phyloP scores from a whole-genome alignment of 345 rosid species.

The Heritiera fomes region DNA sequence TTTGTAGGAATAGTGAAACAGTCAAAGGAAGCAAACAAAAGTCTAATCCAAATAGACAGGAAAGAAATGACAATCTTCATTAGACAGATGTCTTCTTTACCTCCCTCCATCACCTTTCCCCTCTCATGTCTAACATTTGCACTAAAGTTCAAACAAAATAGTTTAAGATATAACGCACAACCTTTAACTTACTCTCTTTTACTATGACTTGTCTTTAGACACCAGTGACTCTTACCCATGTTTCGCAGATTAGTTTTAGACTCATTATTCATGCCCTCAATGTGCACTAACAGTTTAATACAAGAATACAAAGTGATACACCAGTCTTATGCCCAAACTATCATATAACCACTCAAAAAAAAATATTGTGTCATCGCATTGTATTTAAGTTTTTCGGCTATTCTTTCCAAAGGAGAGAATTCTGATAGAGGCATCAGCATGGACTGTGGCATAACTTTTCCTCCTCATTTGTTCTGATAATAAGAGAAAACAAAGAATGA shows the following conservation, averaged over 20 bases:
- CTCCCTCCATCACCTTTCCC: not conserved
- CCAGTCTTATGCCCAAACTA: not conserved
- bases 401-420: no score
- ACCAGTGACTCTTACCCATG: not conserved
- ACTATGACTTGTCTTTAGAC: not conserved
- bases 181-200: not conserved
- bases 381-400: no score
- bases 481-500: not conserved
- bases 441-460: constrained; percentile 59
- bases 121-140: not conserved
- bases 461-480: constrained; percentile 67
- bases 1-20: not conserved
- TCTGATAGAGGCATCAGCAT: constrained; percentile 65
- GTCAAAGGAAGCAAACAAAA: not conserved
- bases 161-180: not conserved
- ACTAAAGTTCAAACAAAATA: not conserved
- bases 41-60: not conserved
- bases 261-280: not conserved
- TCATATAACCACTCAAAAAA: not conserved
- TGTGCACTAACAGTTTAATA: not conserved
- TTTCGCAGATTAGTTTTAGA: not conserved
- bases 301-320: not conserved
- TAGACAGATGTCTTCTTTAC: not conserved
- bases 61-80: not conserved
- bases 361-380: no score